Evolutionary conservation across 1,284 basidiomycete genomes (phyloP), one percentile per base, ranked within the genome.

Genomic region (Ganoderma sinense): DNA sequence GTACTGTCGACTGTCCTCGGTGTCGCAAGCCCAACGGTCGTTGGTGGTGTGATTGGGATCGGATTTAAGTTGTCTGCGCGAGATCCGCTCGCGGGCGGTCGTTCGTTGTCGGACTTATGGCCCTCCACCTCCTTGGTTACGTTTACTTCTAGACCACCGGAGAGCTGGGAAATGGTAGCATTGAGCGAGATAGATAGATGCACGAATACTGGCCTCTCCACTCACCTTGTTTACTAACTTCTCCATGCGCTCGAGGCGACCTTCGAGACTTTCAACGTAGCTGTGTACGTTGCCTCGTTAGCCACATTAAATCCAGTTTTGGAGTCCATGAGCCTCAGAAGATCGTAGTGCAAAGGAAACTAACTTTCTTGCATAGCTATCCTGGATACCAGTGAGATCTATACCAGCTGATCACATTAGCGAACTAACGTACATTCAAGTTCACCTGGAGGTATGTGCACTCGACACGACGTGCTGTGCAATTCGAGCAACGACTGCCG

Each of bases 111-210:
- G n/a, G 60, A 29, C 33, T 5, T 2, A 23, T 68, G 69, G 43
- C 66, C 73, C 1, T 74, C 72, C 56, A 81, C 79, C 67, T 80
- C 78, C 69, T 82, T 80, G 65, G 88, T 85, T 60, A 83, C 78
- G 41, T 83, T 81, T 11, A 86, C 86, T 2, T 53, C 51, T 0
- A 26, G 26, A 53, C 84, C 83, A 1, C n/a, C n/a, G n/a, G n/a
- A n/a, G n/a, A 88, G 81, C 86, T 88, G 60, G 11, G 36, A 41
- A 16, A 53, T 13, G 29, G 13, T 45, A 20, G 4, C 62, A 18
- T 56, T 8, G 0, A 48, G 4, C 0, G 36, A 48, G n/a, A 45
- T 43, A 16, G 43, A 20, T n/a, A n/a, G n/a, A n/a, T n/a, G n/a
- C n/a, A n/a, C n/a, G n/a, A n/a, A n/a, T n/a, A n/a, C n/a, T n/a